These are phyloP conservation scores for Colletotrichum limetticola DNA, from an alignment of 2,329 filamentous ascomycete species.

Conservation along the genomic window DNA sequence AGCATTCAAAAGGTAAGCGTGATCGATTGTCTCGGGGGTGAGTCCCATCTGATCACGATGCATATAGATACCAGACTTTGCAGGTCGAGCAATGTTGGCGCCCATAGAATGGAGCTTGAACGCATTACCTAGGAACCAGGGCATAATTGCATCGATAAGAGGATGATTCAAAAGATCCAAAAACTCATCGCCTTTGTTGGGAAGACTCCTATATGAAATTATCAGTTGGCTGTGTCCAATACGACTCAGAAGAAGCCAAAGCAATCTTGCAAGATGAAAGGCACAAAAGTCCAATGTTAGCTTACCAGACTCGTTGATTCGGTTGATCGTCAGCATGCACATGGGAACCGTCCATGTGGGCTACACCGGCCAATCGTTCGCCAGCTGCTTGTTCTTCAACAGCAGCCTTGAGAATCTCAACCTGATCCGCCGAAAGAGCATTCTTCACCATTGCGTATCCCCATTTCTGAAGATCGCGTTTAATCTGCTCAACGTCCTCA, in stretches of 20 bases:
- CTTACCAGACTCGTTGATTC: conserved; percentile 16
- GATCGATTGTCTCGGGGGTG: background rate
- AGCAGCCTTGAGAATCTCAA: background rate
- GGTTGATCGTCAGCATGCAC: conserved; percentile 3
- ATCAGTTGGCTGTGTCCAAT: background rate
- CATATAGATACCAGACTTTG: conserved; percentile 20
- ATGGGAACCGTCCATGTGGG: background rate
- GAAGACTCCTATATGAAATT: background rate
- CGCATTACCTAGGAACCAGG: conserved; percentile 5
- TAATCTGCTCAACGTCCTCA: conserved; percentile 6
- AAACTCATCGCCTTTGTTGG: conserved; percentile 11
- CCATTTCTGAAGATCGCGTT: conserved; percentile 11
- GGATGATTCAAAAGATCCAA: conserved; percentile 12
- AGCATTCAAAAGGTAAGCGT: conserved; percentile 2
- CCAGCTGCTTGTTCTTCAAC: conserved; percentile 11
- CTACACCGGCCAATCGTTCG: background rate
- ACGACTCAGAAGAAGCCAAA: too few relatives aligned
- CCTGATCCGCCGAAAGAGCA: conserved; percentile 1
- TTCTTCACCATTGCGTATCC: conserved; percentile 8
- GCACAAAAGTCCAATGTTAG: too few relatives aligned
- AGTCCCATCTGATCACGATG: conserved; percentile 12
- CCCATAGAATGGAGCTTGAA: conserved; percentile 1
- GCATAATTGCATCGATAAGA: conserved; percentile 7
- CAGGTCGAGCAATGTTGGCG: conserved; percentile 9
- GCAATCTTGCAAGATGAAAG: too few relatives aligned